Conservation (phyloP, 2,329 filamentous ascomycete species). For the Emericellopsis atlantica region DNA sequence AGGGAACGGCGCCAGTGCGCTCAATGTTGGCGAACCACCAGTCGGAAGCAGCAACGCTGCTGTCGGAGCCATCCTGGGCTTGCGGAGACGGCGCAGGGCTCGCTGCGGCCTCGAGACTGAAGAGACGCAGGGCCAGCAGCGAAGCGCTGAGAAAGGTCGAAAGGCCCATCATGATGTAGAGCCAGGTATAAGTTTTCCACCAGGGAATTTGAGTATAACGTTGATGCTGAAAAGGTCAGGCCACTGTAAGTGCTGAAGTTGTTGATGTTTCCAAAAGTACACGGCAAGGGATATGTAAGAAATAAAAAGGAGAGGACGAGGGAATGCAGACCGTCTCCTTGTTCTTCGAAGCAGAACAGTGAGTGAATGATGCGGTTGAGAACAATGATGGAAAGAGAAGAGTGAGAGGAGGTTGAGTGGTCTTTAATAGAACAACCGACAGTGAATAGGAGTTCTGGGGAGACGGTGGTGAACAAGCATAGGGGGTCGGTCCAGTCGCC, state of each 20-base stretch:
- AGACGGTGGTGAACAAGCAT: no score
- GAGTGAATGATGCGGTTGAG: background rate
- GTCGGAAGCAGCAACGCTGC: constrained; percentile 19
- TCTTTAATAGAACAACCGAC: background rate
- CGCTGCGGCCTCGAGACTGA: constrained; percentile 6
- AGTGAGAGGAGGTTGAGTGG: background rate
- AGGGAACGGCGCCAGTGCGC: constrained; percentile 58
- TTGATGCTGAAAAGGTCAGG: background rate
- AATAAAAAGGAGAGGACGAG: background rate
- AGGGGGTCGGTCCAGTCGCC: no score
- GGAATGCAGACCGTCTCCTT: background rate
- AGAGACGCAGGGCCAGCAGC: constrained; percentile 29
- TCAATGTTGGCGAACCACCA: constrained; percentile 66
- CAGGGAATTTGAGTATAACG: constrained; percentile 4
- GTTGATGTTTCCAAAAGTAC: background rate
- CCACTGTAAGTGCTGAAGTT: background rate
- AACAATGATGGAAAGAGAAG: background rate
- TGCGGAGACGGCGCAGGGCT: constrained; percentile 15
- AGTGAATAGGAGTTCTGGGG: background rate
- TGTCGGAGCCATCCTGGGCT: constrained; percentile 1
- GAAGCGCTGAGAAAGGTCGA: constrained; percentile 26
- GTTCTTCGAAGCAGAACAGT: background rate
- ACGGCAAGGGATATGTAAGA: no score
- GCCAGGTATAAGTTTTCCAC: constrained; percentile 14
- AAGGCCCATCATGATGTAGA: constrained; percentile 29